These are phyloP conservation scores for Ceratobasidium theobromae DNA, from an alignment of 1,284 basidiomycete species.

Conservation along the genomic window DNA sequence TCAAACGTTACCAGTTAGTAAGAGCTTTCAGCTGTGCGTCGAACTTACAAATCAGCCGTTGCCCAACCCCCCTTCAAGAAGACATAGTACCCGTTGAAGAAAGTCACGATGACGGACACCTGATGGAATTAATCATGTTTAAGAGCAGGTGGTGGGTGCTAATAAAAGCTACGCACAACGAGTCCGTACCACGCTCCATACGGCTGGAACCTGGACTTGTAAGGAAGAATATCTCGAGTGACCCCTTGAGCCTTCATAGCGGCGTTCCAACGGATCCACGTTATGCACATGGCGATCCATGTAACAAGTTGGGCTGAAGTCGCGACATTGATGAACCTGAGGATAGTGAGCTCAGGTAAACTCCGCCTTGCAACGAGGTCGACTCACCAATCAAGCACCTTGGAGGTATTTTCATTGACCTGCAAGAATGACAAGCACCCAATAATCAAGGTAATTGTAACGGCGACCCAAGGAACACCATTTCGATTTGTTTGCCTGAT, in stretches of 20 bases:
- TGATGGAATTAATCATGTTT: not conserved
- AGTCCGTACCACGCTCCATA: constrained; percentile 24
- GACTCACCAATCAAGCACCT: constrained; percentile 40
- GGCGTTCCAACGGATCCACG: constrained; percentile 39
- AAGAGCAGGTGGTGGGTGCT: too few species aligned
- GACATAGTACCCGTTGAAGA: constrained; percentile 29
- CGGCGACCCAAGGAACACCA: constrained; percentile 40
- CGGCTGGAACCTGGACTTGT: constrained; percentile 15
- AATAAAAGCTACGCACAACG: not conserved
- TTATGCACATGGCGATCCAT: constrained; percentile 40
- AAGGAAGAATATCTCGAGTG: constrained; percentile 18
- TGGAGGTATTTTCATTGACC: constrained; percentile 36
- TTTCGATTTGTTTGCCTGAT: constrained; percentile 38
- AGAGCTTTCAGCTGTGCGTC: too few species aligned
- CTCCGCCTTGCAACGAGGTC: constrained; percentile 6
- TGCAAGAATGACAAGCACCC: constrained; percentile 40
- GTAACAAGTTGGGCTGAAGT: constrained; percentile 27
- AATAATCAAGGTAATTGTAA: constrained; percentile 36
- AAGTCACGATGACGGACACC: constrained; percentile 9
- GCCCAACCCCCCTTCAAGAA: constrained; percentile 24
- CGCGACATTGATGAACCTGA: constrained; percentile 36
- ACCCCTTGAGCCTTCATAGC: constrained; percentile 40
- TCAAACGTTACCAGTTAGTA: not conserved
- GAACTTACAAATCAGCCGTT: constrained; percentile 26
- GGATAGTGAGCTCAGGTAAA: not conserved